Evolutionary conservation across 1,284 basidiomycete species (phyloP).

Genomic region (Fomitopsis pinicola): DNA sequence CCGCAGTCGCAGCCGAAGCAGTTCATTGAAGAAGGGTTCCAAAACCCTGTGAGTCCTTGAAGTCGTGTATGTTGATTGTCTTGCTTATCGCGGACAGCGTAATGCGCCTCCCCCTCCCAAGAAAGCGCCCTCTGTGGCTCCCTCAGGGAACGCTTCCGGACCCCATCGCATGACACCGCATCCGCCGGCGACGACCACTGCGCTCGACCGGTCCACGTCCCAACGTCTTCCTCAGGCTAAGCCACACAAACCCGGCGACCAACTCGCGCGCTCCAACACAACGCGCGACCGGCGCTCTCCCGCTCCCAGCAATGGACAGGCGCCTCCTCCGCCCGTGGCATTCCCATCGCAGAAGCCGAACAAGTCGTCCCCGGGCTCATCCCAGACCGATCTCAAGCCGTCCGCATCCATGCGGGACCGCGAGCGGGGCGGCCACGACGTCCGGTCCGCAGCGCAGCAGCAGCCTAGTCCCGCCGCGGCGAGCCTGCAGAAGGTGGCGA

Average conservation of each 20-base stretch:
- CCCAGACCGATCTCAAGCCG: conserved; percentile 49
- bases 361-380: conserved; percentile 50
- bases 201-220: conserved; percentile 75
- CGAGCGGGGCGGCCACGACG: conserved; percentile 11
- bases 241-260: conserved; percentile 43
- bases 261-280: conserved; percentile 62
- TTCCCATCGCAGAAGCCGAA: conserved; percentile 26
- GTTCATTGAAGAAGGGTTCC: conserved; percentile 41
- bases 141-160: conserved; percentile 36
- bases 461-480: conserved; percentile 50
- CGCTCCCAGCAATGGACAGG: conserved; percentile 12
- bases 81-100: conserved; percentile 32
- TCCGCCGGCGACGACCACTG: conserved; percentile 53
- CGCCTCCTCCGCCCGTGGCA: conserved; percentile 13
- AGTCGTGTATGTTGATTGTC: background rate
- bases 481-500: conserved; percentile 58
- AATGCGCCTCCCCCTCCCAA: conserved; percentile 51
- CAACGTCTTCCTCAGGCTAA: conserved; percentile 58
- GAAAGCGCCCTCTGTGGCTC: conserved; percentile 37
- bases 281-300: conserved; percentile 48
- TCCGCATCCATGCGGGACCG: conserved; percentile 17
- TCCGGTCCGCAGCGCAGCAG: conserved; percentile 18
- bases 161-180: conserved; percentile 67
- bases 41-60: conserved; percentile 44
- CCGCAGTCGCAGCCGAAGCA: conserved; percentile 14